phyloP scores from a whole-genome alignment of 495 filamentous ascomycete species.

The Amorphotheca resinae region DNA sequence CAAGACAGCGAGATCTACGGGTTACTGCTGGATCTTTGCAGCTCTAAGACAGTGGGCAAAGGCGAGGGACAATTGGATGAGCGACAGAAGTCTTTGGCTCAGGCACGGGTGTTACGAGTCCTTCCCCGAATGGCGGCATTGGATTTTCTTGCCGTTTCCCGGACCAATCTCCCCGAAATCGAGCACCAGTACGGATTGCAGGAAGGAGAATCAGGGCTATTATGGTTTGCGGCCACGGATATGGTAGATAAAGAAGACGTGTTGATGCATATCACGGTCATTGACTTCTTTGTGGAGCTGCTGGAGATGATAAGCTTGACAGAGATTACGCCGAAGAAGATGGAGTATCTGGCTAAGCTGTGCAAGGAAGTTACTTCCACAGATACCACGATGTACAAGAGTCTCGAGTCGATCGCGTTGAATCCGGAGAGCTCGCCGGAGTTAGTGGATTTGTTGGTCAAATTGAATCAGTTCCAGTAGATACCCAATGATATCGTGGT shows the following conservation, averaged over 20 bases:
- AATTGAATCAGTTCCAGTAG: slow-evolving; percentile 13
- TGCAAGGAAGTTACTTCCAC: slow-evolving; percentile 26
- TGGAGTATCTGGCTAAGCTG: slow-evolving; percentile 28
- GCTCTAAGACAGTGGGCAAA: slow-evolving; percentile 27
- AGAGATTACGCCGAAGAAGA: slow-evolving; percentile 26
- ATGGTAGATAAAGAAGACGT: slow-evolving; percentile 68
- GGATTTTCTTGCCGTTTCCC: slow-evolving; percentile 49
- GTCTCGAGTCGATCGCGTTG: slow-evolving; percentile 26
- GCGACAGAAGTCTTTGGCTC: slow-evolving; percentile 60
- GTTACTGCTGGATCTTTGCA: slow-evolving; percentile 49
- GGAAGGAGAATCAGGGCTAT: slow-evolving; percentile 39
- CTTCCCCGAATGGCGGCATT: slow-evolving; percentile 52
- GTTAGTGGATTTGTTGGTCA: slow-evolving; percentile 17
- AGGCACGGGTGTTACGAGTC: slow-evolving; percentile 62
- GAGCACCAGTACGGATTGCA: slow-evolving; percentile 32
- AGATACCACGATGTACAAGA: slow-evolving; percentile 29
- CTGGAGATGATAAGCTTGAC: slow-evolving; percentile 40
- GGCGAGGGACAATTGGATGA: slow-evolving; percentile 35
- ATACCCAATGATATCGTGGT: no score
- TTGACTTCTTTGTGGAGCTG: slow-evolving; percentile 64
- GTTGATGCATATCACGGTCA: slow-evolving; percentile 66
- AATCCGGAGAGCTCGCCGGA: slow-evolving; percentile 15
- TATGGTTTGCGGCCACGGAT: slow-evolving; percentile 58
- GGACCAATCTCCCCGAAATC: slow-evolving; percentile 45
- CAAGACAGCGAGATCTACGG: slow-evolving; percentile 52